Evolutionary conservation across 1,284 basidiomycete genomes (phyloP).

Genomic region (Serendipita sp.): DNA sequence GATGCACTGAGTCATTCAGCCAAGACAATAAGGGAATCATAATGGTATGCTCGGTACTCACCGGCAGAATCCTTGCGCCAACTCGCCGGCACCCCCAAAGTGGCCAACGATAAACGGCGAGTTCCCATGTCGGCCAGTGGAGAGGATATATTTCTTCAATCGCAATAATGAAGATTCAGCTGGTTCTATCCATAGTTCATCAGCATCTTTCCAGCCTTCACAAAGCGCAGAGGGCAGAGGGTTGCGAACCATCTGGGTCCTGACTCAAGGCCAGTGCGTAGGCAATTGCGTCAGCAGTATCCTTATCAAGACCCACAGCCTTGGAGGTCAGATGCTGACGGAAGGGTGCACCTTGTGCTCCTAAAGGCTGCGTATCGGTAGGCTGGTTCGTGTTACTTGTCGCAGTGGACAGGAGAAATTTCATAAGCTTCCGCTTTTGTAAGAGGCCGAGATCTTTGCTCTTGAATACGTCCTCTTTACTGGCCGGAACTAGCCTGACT

Average conservation of each 20-base stretch:
- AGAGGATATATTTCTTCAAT: constrained; percentile 59
- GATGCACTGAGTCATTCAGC: constrained; percentile 39
- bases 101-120: constrained; percentile 88
- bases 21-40: background rate
- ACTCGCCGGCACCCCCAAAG: constrained; percentile 84
- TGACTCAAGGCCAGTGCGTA: constrained; percentile 62
- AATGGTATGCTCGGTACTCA: constrained; percentile 5
- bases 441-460: constrained; percentile 62
- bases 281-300: constrained; percentile 44
- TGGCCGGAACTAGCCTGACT: constrained; percentile 65
- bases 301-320: constrained; percentile 46
- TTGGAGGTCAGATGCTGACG: constrained; percentile 40
- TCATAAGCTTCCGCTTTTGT: constrained; percentile 87
- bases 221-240: constrained; percentile 7
- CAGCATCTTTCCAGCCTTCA: background rate
- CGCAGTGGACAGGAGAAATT: constrained; percentile 71
- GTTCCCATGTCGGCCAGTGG: constrained; percentile 76
- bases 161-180: constrained; percentile 50
- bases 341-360: constrained; percentile 42
- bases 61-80: constrained; percentile 83
- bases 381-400: constrained; percentile 55
- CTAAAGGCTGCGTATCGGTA: constrained; percentile 34
- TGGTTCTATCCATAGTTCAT: constrained; percentile 32
- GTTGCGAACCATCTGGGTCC: constrained; percentile 33
- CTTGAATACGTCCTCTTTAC: constrained; percentile 91